Base-by-base conservation (phyloP, 2,329 filamentous ascomycete species). In the Myotisia sp. region DNA sequence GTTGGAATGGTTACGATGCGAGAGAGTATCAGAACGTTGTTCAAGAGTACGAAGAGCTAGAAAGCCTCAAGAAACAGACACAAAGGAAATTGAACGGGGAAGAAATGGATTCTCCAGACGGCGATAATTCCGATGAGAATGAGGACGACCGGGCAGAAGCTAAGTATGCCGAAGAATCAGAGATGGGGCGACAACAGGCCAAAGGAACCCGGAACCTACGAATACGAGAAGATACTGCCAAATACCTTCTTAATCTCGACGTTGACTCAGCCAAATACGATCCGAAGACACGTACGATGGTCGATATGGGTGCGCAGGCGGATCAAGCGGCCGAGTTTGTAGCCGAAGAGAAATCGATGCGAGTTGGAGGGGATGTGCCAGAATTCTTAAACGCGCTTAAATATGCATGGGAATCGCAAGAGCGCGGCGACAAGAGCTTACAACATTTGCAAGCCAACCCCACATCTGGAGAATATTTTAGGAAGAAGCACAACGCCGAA, bases 1-100 rank as follows among this genome's bases (percentile, higher is more conserved):
- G 87, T 27, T 98, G 90, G 87, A 94, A 94, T 53, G 87, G 87
- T n/a, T 98, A 92, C 58, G 86, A 95, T 54, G 66, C 85, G 1
- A 74, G 72, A 44, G 82, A 95, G 56, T 95, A 93, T 54, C 70
- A 74, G 40, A 68, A 73, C 40, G 82, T 95, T n/a, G 76, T 95
- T 26, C 76, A 92, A 33, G 83, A 93, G 47, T 93, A 81, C 56
- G 78, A 90, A 42, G 74, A 87, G 52, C 64, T 94, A 55, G 87
- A 94, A 53, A 74, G 79, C 44, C 62, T 94, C 42, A 76, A 65
- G 41, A 65, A 65, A 29, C 64, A 62, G 30, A 68, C 67, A 2
- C 66, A 56, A n/a, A 70, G 68, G 21, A 38, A 36, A 67, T 69
- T 18, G 14, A 75, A 76, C 46, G 79, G 75, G 41, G 51, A 53